Evolutionary conservation across 371 early-diverging fungal species (phyloP).

Genomic region (Mycotypha africana): DNA sequence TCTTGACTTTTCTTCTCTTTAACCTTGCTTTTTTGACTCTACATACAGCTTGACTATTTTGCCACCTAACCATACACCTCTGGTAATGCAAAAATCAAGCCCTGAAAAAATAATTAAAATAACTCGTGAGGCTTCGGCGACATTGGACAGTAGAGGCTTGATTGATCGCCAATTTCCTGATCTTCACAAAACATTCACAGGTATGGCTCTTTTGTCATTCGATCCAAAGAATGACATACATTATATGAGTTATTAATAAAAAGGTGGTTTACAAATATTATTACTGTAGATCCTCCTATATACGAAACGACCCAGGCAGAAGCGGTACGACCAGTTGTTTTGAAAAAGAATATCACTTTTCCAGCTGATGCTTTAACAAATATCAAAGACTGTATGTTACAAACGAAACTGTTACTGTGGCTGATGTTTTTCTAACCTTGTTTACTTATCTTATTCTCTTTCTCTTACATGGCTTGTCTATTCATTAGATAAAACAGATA

Average conservation of each 20-base stretch:
- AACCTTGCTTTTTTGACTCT: background rate
- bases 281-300: background rate
- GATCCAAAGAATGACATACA: too few relatives aligned
- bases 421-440: too few relatives aligned
- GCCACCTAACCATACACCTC: too few relatives aligned
- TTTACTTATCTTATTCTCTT: too few relatives aligned
- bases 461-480: too few relatives aligned
- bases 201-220: slow-evolving; percentile 6
- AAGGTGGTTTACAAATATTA: background rate
- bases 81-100: slow-evolving; percentile 7
- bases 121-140: slow-evolving; percentile 3
- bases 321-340: background rate
- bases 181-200: slow-evolving; percentile 12
- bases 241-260: too few relatives aligned
- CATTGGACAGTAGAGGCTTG: slow-evolving; percentile 8
- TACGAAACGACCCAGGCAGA: background rate
- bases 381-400: too few relatives aligned
- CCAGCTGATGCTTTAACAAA: slow-evolving; percentile 3
- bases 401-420: too few relatives aligned
- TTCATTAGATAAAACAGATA: slow-evolving; percentile 18
- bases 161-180: slow-evolving; percentile 20
- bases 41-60: too few relatives aligned
- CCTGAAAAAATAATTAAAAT: slow-evolving; percentile 9
- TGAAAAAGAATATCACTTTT: slow-evolving; percentile 5
- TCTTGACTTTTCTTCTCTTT: background rate